Percentiles rank a stretch among this genome's conserved stretches.
phyloP scores from a whole-genome alignment of 129 eudicot genomes.

The sunflower (Helianthus annuus) region HanXRQr2.0-SUNRISE NC_035447.2:49974905-49975404 shows the following conservation, averaged over 20 bases:
- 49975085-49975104: conserved; percentile 4
- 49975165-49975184: background rate
- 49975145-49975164: background rate
- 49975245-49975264: background rate
- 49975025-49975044: background rate
- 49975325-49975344: conserved; percentile 18
- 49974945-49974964: background rate
- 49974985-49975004: background rate
- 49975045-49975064: background rate
- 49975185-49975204: background rate
- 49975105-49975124: conserved; percentile 15
- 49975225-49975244: background rate
- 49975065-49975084: conserved; percentile 12
- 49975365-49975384: conserved; percentile 22
- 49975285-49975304: conserved; percentile 3
- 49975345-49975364: conserved; percentile 25
- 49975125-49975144: background rate
- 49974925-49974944: background rate
- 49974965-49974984: background rate
- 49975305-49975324: background rate
- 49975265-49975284: background rate
- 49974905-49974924: background rate
- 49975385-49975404: background rate
- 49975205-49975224: background rate
- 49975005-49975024: background rate